Percentiles rank a stretch among this genome's conserved stretches.
phyloP scores from a whole-genome alignment of 2,329 filamentous ascomycete genomes.

The Fusarium metavorans region DNA sequence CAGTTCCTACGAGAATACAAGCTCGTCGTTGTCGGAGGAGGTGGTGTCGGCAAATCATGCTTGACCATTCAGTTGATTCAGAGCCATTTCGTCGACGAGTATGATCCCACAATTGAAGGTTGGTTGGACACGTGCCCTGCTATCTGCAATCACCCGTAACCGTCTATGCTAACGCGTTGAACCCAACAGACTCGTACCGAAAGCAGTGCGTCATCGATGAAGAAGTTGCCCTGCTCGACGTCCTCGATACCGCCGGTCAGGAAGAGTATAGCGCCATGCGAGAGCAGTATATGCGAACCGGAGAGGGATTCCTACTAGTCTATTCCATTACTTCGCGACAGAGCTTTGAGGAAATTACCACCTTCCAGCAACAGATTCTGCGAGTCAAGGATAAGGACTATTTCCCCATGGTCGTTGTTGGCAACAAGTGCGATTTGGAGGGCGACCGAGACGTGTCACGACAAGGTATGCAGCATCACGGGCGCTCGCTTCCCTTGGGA shows the following conservation, averaged over 20 bases:
- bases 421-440: constrained; percentile 99
- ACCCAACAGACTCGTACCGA: constrained; percentile 88
- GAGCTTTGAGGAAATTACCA: constrained; percentile 98
- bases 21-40: constrained; percentile 95
- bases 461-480: constrained; percentile 75
- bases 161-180: constrained; percentile 33
- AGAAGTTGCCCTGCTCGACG: constrained; percentile 96
- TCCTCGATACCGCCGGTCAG: constrained; percentile 97
- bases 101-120: constrained; percentile 99
- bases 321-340: constrained; percentile 98
- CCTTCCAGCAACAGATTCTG: constrained; percentile 98
- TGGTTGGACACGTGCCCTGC: constrained; percentile 46
- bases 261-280: constrained; percentile 99
- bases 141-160: neutral
- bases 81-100: constrained; percentile 99
- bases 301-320: constrained; percentile 96
- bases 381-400: constrained; percentile 99
- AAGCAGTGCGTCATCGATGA: constrained; percentile 99
- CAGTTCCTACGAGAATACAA: constrained; percentile 94
- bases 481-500: neutral
- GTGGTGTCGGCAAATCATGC: constrained; percentile 99
- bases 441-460: constrained; percentile 89
- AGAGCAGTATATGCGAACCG: constrained; percentile 99
- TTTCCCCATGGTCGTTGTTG: constrained; percentile 98
- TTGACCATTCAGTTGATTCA: constrained; percentile 97